Percentiles rank a stretch among this genome's conserved stretches.
Evolutionary conservation across 1,284 basidiomycete species (phyloP).

Genomic region (Heliocybe sulcata): DNA sequence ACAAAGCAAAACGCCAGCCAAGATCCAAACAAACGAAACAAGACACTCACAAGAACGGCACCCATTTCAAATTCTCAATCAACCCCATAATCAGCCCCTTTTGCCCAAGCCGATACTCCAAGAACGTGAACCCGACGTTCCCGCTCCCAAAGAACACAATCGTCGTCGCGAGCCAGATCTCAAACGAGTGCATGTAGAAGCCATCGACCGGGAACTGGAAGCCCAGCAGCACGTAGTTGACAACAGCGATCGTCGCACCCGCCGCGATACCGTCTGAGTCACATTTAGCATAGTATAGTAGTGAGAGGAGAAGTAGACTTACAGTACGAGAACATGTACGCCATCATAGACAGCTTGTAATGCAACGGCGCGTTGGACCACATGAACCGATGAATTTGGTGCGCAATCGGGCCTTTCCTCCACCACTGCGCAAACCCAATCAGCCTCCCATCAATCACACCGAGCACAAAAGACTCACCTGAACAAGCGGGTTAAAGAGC

Average conservation of each 20-base stretch:
- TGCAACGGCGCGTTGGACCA: conserved; percentile 33
- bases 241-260: conserved; percentile 27
- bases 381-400: conserved; percentile 38
- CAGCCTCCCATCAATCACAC: no score
- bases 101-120: conserved; percentile 43
- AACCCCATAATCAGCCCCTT: conserved; percentile 24
- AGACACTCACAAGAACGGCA: conserved; percentile 34
- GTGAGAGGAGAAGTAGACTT: conserved; percentile 10
- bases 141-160: conserved; percentile 43
- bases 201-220: conserved; percentile 39
- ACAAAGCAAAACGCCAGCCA: no score
- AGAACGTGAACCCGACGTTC: conserved; percentile 37
- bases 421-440: no score
- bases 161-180: conserved; percentile 41
- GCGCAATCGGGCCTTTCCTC: conserved; percentile 37
- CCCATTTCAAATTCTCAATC: conserved; percentile 38
- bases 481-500: conserved; percentile 38
- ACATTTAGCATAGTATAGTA: neutral
- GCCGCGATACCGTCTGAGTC: conserved; percentile 30
- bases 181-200: conserved; percentile 35
- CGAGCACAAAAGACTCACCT: no score
- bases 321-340: conserved; percentile 40
- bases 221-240: conserved; percentile 38
- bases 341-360: conserved; percentile 37
- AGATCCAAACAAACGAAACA: conserved; percentile 8